A percentile compares a stretch with the other conserved stretches of the same genome.
Evolutionary conservation across 108 stramenopile genomes (phyloP).

Genomic region (Pseudonitzschia pungens): DNA sequence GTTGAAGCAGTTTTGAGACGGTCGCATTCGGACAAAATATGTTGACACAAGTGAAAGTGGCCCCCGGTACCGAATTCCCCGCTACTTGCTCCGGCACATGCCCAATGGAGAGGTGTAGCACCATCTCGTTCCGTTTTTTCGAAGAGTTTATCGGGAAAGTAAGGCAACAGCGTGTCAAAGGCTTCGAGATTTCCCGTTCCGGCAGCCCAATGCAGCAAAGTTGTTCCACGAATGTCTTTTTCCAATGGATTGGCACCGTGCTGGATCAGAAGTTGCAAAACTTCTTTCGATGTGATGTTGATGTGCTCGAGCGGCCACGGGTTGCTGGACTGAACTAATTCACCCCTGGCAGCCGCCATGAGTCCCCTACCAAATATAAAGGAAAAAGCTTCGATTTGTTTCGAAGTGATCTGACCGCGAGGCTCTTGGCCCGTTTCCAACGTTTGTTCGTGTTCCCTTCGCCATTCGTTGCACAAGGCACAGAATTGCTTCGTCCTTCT

Average conservation of each 20-base stretch:
- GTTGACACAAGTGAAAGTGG: conserved; percentile 54
- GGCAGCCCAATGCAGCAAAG: conserved; percentile 79
- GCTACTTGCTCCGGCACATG: conserved; percentile 68
- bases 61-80: conserved; percentile 81
- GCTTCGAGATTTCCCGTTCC: conserved; percentile 69
- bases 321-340: conserved; percentile 40
- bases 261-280: conserved; percentile 59
- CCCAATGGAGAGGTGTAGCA: conserved; percentile 83
- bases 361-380: conserved; percentile 68
- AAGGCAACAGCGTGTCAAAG: conserved; percentile 43
- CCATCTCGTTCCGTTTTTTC: conserved; percentile 59
- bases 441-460: conserved; percentile 21
- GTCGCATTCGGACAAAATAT: conserved; percentile 41
- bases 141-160: conserved; percentile 40
- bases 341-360: conserved; percentile 71
- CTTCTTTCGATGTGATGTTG: conserved; percentile 56
- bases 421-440: background rate
- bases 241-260: conserved; percentile 79
- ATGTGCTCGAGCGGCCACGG: conserved; percentile 49
- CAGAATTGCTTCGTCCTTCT: conserved; percentile 71
- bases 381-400: conserved; percentile 78
- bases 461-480: conserved; percentile 74
- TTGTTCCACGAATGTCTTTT: conserved; percentile 64
- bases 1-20: background rate
- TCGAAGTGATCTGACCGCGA: conserved; percentile 41